Evolutionary conservation across 176 grass and related monocot genomes (phyloP).

Genomic region (Secale cereale): DNA sequence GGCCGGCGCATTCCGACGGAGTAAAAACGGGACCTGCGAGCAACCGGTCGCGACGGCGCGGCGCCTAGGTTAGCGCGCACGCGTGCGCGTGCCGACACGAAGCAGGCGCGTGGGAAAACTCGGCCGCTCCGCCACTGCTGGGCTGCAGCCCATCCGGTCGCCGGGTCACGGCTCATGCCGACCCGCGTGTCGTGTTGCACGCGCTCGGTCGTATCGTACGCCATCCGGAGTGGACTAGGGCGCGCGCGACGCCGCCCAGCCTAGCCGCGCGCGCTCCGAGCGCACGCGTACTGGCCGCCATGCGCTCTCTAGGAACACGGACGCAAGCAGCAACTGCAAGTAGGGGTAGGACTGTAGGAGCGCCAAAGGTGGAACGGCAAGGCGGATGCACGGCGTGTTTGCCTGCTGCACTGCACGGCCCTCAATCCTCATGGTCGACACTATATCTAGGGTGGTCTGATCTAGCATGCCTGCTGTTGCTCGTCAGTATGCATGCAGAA

Average conservation of each 20-base stretch:
- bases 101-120: slow-evolving; percentile 8
- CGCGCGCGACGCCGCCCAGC: no score
- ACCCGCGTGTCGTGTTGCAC: neutral
- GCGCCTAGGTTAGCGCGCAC: neutral
- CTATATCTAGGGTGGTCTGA: no score
- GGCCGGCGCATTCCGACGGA: neutral
- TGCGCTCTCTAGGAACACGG: neutral
- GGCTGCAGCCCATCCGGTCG: neutral
- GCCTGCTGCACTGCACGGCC: no score
- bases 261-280: no score
- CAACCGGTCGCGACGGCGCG: neutral
- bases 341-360: no score
- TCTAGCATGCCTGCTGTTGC: no score
- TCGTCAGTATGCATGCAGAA: no score
- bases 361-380: no score
- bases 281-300: neutral
- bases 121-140: neutral
- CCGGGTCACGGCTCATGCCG: neutral
- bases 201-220: neutral
- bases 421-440: no score
- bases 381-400: no score
- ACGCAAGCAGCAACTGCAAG: no score
- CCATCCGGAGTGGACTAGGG: neutral
- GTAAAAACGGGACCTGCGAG: neutral
- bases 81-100: slow-evolving; percentile 5